Percentiles rank a stretch among this genome's conserved stretches.
phyloP scores from a whole-genome alignment of 2,329 filamentous ascomycete genomes.

The Botryotinia convoluta region DNA sequence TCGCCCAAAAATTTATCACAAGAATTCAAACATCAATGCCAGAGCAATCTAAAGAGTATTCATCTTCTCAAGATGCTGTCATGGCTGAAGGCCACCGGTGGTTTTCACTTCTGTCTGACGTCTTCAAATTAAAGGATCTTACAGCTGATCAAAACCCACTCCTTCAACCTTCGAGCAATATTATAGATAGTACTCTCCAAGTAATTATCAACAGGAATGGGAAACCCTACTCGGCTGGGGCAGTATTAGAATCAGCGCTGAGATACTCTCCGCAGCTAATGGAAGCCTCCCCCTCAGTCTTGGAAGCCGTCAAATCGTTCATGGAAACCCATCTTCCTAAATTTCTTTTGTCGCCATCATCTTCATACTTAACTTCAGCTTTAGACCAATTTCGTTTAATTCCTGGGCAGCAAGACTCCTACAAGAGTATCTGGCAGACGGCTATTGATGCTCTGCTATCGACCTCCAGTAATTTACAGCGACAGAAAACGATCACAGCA shows the following conservation, averaged over 20 bases:
- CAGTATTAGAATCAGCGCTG: slow-evolving; percentile 53
- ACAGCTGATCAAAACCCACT: slow-evolving; percentile 22
- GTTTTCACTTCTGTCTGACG: slow-evolving; percentile 46
- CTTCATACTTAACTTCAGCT: slow-evolving; percentile 61
- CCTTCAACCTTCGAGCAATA: slow-evolving; percentile 24
- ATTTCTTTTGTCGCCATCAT: slow-evolving; percentile 67
- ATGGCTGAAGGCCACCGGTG: slow-evolving; percentile 66
- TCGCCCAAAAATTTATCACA: slow-evolving; percentile 61
- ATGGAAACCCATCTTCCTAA: slow-evolving; percentile 54
- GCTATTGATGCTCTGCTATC: slow-evolving; percentile 46
- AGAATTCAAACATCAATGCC: slow-evolving; percentile 73
- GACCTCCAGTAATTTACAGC: slow-evolving; percentile 32
- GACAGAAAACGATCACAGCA: slow-evolving; percentile 41
- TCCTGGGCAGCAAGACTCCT: slow-evolving; percentile 38
- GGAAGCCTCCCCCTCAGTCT: slow-evolving; percentile 43
- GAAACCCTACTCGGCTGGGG: slow-evolving; percentile 65
- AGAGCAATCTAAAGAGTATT: slow-evolving; percentile 76
- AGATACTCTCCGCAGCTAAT: slow-evolving; percentile 44
- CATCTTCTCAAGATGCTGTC: slow-evolving; percentile 66
- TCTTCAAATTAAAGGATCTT: slow-evolving; percentile 38
- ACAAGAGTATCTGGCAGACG: slow-evolving; percentile 30
- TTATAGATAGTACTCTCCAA: slow-evolving; percentile 43
- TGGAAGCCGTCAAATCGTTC: slow-evolving; percentile 48
- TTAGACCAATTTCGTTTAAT: slow-evolving; percentile 55
- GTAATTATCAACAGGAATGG: slow-evolving; percentile 55